These are phyloP conservation scores for Plasmodium blacklocki DNA, from an alignment of 169 alveolate genomes.

Conservation along the genomic window DNA sequence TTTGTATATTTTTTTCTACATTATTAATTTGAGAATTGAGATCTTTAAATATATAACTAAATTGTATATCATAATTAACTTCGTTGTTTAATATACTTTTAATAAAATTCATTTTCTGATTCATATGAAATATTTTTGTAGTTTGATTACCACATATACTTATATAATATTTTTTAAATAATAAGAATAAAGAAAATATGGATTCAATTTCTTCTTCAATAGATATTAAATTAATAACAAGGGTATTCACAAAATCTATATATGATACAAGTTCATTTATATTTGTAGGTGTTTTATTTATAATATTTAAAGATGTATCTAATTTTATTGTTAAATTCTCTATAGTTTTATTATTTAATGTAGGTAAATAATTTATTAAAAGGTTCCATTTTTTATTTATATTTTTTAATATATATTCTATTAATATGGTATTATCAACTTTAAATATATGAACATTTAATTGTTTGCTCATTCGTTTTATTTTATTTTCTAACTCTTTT, in stretches of 20 bases:
- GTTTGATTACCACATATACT: conserved; percentile 55
- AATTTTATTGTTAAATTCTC: conserved; percentile 2
- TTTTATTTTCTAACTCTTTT: conserved; percentile 42
- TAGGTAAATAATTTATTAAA: conserved; percentile 47
- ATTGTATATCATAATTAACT: conserved; percentile 35
- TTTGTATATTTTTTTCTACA: conserved; percentile 33
- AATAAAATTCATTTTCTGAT: conserved; percentile 35
- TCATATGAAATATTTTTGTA: conserved; percentile 39
- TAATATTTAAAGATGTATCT: conserved; percentile 18
- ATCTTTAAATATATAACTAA: conserved; percentile 14
- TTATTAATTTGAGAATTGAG: not conserved
- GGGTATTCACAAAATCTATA: conserved; percentile 20
- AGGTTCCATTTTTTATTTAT: conserved; percentile 35
- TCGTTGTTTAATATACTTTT: conserved; percentile 32
- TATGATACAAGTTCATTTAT: conserved; percentile 27
- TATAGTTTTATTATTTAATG: conserved; percentile 37
- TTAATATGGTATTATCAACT: conserved; percentile 19
- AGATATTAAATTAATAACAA: conserved; percentile 5
- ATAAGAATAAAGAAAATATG: conserved; percentile 34
- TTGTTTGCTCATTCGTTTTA: conserved; percentile 32
- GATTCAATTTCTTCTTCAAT: conserved; percentile 54
- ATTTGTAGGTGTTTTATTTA: conserved; percentile 26
- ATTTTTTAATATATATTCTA: conserved; percentile 21
- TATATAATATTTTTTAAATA: conserved; percentile 53
- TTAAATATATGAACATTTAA: conserved; percentile 26